Conservation (phyloP, 345 rosid genomes). For the Raphanus sativus region DNA sequence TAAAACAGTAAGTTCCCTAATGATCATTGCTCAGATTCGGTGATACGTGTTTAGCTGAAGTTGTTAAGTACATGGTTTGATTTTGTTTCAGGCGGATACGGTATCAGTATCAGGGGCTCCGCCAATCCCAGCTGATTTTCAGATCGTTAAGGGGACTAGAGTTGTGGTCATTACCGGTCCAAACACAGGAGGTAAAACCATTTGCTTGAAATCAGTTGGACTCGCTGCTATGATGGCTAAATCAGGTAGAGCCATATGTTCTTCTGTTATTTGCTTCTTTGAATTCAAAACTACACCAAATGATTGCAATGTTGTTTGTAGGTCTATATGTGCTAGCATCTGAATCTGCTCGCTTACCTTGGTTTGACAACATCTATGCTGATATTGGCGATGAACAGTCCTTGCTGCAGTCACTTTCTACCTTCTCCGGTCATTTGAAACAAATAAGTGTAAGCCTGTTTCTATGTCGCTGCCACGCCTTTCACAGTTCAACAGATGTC, state of each 20-base stretch:
- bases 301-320: slow-evolving; percentile 36
- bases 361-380: slow-evolving; percentile 92
- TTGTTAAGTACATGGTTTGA: slow-evolving; percentile 15
- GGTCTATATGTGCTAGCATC: slow-evolving; percentile 83
- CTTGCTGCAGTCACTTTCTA: slow-evolving; percentile 82
- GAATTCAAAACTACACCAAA: not conserved
- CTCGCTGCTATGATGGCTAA: slow-evolving; percentile 96
- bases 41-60: slow-evolving; percentile 15
- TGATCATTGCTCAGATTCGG: slow-evolving; percentile 6
- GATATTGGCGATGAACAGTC: slow-evolving; percentile 98
- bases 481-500: not conserved
- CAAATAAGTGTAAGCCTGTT: slow-evolving; percentile 72
- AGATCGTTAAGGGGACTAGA: slow-evolving; percentile 59
- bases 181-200: slow-evolving; percentile 96
- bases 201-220: slow-evolving; percentile 88
- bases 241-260: slow-evolving; percentile 53
- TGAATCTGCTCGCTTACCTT: slow-evolving; percentile 82
- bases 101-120: slow-evolving; percentile 51
- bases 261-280: not conserved
- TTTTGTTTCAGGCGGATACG: slow-evolving; percentile 49
- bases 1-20: slow-evolving; percentile 48
- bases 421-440: slow-evolving; percentile 92
- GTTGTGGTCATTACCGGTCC: slow-evolving; percentile 91
- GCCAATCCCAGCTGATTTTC: slow-evolving; percentile 82
- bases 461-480: slow-evolving; percentile 19